Conservation (phyloP, 139 green algal species). For the Penium margaritaceum region DNA sequence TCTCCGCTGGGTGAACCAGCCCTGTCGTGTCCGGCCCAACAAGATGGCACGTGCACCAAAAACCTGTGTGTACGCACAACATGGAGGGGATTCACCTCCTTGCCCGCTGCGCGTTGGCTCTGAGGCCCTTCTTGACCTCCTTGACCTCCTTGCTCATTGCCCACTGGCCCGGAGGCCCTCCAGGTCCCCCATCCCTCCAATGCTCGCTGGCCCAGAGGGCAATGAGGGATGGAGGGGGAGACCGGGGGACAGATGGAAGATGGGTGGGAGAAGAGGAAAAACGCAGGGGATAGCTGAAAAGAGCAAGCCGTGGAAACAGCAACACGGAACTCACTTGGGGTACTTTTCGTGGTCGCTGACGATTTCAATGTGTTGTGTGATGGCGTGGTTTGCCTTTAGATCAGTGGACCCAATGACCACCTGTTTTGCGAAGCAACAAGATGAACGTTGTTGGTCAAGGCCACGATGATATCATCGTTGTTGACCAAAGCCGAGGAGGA, state of each 20-base stretch:
- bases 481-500: not conserved
- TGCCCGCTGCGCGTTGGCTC: no score
- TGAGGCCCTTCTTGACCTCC: no score
- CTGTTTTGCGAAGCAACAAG: not conserved
- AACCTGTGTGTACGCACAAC: no score
- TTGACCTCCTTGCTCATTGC: no score
- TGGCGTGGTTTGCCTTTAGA: conserved; percentile 77
- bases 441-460: not conserved
- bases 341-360: conserved; percentile 52
- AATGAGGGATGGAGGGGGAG: not conserved
- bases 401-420: conserved; percentile 54
- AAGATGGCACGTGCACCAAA: no score
- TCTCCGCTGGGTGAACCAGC: no score
- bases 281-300: not conserved
- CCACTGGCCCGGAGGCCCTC: no score
- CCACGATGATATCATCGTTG: not conserved
- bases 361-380: conserved; percentile 83
- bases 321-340: conserved; percentile 17
- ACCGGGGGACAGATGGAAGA: not conserved
- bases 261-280: not conserved
- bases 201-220: no score
- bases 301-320: not conserved
- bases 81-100: no score
- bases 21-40: no score
- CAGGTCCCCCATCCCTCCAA: no score